phyloP scores from a whole-genome alignment of 768 basidiomycete species.

The Lyophyllum decastes region DNA sequence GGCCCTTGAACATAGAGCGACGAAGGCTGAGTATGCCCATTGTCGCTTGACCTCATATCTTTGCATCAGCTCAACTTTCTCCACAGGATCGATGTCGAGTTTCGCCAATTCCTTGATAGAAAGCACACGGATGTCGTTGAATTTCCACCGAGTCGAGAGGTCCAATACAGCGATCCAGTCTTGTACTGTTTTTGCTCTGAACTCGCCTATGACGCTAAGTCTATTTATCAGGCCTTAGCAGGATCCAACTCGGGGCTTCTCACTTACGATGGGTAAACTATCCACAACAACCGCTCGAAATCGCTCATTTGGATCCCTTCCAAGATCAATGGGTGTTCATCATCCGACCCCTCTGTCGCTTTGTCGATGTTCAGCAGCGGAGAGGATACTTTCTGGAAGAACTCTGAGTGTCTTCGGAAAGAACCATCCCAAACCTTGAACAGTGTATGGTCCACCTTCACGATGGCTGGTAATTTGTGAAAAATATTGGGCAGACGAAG shows the following conservation, averaged over 20 bases:
- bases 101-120: slow-evolving; percentile 5
- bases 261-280: slow-evolving; percentile 31
- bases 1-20: not conserved
- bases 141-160: slow-evolving; percentile 7
- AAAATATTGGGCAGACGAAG: not conserved
- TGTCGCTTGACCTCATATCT: slow-evolving; percentile 3
- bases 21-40: slow-evolving; percentile 10
- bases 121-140: slow-evolving; percentile 7
- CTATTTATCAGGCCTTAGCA: not conserved
- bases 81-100: not conserved
- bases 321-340: slow-evolving; percentile 27
- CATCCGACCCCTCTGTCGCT: slow-evolving; percentile 19
- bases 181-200: slow-evolving; percentile 9
- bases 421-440: slow-evolving; percentile 23
- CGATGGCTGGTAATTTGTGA: not conserved
- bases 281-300: slow-evolving; percentile 36
- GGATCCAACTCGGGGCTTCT: not conserved
- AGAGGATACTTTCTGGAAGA: slow-evolving; percentile 17
- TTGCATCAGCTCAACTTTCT: slow-evolving; percentile 8
- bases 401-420: slow-evolving; percentile 17
- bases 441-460: slow-evolving; percentile 17
- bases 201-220: slow-evolving; percentile 7
- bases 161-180: slow-evolving; percentile 9
- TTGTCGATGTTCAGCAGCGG: slow-evolving; percentile 12
- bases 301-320: slow-evolving; percentile 25